Evolutionary conservation across 2,329 filamentous ascomycete genomes (phyloP), one percentile per base, ranked within the genome.

Genomic region (Trichoderma hamatum): DNA sequence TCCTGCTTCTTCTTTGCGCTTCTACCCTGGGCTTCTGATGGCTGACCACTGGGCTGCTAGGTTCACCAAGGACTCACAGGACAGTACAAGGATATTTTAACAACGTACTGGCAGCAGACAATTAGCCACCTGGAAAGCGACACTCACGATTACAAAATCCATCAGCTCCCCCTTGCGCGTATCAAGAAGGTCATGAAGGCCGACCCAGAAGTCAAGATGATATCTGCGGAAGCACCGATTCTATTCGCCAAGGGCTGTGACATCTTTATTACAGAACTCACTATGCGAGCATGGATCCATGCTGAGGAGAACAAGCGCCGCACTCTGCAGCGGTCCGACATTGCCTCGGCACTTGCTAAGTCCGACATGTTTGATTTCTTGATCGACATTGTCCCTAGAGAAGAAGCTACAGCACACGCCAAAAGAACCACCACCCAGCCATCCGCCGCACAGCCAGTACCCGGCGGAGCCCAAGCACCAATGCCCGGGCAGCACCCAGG

Each of bases 151-250:
- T 99, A 98, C 86, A 99, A 99, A 82, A 88, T 98, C 68, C 96
- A 99, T 80, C 96, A 98, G 80, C 86, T 99, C 49, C 96, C 96
- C 1, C 86, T 99, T 51, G 96, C 96, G n/a, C 91, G 96, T 67
- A 99, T 99, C 84, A 99, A 99, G 85, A 99, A 99, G 81, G 96
- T 99, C 73, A 99, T 99, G 96, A 99, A 99, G 83, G 96, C 96
- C 0, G 96, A 99, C 74, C 96, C 96, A 0, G 96, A 99, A 76
- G 96, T 99, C 59, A 99, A 99, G 84, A 99, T 99, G 96, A 99
- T 99, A 72, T 98, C 94, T 4, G 96, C 96, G 10, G 96, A 99
- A 82, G 96, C 96, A 1, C 96, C 96, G 1, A 99, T 99, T 74
- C 85, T 99, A 16, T 99, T 99, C 76, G 96, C 96, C 63, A 99